Percentiles rank a stretch among this genome's conserved stretches.
Evolutionary conservation across 495 filamentous ascomycete species (phyloP).

Genomic region (Penicillium tannophilum): DNA sequence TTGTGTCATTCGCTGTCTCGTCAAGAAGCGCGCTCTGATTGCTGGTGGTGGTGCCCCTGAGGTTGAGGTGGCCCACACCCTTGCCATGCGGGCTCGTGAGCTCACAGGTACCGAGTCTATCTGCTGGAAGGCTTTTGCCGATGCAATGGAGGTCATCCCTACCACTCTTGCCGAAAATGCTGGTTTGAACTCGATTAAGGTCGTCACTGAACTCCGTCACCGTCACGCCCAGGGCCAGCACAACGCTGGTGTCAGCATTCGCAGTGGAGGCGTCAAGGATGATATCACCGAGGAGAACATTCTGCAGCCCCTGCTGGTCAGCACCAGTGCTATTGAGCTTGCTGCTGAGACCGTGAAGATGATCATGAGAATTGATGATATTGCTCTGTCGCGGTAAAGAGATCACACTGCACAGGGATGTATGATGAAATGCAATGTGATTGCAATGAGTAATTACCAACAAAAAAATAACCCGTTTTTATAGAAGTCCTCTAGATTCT

Average conservation of each 20-base stretch:
- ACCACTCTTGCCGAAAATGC: slow-evolving; percentile 97
- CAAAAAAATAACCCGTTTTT: slow-evolving; percentile 31
- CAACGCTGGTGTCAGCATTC: slow-evolving; percentile 96
- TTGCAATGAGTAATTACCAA: slow-evolving; percentile 34
- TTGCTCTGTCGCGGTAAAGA: slow-evolving; percentile 66
- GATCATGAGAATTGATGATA: slow-evolving; percentile 96
- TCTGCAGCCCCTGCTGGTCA: slow-evolving; percentile 91
- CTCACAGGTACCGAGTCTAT: slow-evolving; percentile 91
- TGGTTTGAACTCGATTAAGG: slow-evolving; percentile 95
- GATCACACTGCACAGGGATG: slow-evolving; percentile 25
- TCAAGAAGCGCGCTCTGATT: slow-evolving; percentile 98
- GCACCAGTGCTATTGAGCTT: slow-evolving; percentile 94
- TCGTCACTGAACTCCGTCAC: slow-evolving; percentile 95
- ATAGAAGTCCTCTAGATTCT: slow-evolving; percentile 1
- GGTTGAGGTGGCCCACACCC: slow-evolving; percentile 84
- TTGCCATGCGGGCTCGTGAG: slow-evolving; percentile 77
- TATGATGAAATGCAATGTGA: slow-evolving; percentile 34
- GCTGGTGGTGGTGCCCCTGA: slow-evolving; percentile 96
- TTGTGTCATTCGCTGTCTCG: slow-evolving; percentile 94
- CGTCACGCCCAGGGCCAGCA: slow-evolving; percentile 91
- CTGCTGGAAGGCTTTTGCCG: slow-evolving; percentile 98
- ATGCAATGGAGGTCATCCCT: slow-evolving; percentile 96
- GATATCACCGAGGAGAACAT: slow-evolving; percentile 98
- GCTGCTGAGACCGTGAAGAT: slow-evolving; percentile 98
- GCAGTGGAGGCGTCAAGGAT: slow-evolving; percentile 91